These are phyloP conservation scores for Neodidymelliopsis sp. DNA, from an alignment of 2,329 filamentous ascomycete species.

Conservation along the genomic window DNA sequence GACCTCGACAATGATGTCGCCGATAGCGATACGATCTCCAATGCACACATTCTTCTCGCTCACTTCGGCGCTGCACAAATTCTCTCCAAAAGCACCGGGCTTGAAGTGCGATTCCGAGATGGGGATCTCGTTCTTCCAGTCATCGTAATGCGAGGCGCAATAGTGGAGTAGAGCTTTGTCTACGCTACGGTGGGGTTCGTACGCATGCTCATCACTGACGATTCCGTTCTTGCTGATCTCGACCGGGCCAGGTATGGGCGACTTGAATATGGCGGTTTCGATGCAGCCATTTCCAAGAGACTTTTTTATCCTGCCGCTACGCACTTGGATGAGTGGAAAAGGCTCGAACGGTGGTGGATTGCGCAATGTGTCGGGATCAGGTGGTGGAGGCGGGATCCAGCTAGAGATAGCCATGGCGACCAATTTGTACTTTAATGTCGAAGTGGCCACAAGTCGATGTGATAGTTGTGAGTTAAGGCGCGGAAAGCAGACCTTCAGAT, in stretches of 20 bases:
- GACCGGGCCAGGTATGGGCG: constrained; percentile 53
- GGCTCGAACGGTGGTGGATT: constrained; percentile 37
- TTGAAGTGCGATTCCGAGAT: constrained; percentile 60
- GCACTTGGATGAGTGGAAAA: constrained; percentile 64
- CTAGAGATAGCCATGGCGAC: constrained; percentile 25
- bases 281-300: constrained; percentile 60
- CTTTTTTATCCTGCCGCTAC: constrained; percentile 64
- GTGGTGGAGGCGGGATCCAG: constrained; percentile 33
- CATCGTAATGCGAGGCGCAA: constrained; percentile 65
- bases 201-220: constrained; percentile 68
- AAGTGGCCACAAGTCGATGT: neutral
- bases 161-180: constrained; percentile 72
- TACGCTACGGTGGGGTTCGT: constrained; percentile 65
- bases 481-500: neutral
- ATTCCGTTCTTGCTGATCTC: constrained; percentile 60
- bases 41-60: constrained; percentile 72
- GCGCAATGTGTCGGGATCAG: constrained; percentile 28
- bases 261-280: constrained; percentile 65
- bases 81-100: constrained; percentile 70
- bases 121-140: constrained; percentile 64
- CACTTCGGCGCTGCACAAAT: constrained; percentile 64
- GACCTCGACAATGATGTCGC: constrained; percentile 63
- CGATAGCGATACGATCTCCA: constrained; percentile 65
- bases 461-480: neutral
- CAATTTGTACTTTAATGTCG: neutral